phyloP scores from a whole-genome alignment of 225 moss, liverwort and hornwort species.

The Marchantia polymorpha region DNA sequence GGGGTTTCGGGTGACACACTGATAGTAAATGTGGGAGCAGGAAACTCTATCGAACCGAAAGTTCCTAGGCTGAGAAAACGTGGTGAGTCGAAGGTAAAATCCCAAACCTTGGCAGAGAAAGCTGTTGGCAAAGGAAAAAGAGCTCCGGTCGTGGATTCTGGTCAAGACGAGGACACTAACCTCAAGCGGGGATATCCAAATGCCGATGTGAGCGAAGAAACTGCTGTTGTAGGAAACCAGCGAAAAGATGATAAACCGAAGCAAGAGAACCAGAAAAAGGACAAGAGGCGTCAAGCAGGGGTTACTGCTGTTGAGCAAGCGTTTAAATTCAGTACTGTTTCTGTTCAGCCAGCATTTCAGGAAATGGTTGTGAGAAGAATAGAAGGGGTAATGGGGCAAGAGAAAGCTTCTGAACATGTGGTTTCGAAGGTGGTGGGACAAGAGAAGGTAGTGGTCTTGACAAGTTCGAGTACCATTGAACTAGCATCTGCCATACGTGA shows the following conservation, averaged over 20 bases:
- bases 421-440: not conserved
- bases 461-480: not conserved
- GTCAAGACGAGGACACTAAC: not conserved
- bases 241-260: not conserved
- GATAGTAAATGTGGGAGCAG: not conserved
- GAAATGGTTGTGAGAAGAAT: conserved; percentile 8
- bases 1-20: not conserved
- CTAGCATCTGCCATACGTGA: not conserved
- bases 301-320: not conserved
- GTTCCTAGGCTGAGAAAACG: conserved; percentile 1
- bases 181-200: not conserved
- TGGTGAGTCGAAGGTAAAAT: conserved; percentile 9
- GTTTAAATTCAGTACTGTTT: not conserved
- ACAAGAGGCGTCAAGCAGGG: not conserved
- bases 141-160: not conserved
- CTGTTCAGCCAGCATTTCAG: not conserved
- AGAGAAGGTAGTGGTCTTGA: not conserved
- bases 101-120: not conserved
- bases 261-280: not conserved
- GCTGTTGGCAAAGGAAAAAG: not conserved
- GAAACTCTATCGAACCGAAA: not conserved
- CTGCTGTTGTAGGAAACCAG: not conserved
- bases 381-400: not conserved
- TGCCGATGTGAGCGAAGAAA: conserved; percentile 1
- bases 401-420: not conserved